Percentiles rank a stretch among this genome's conserved stretches.
Conservation (phyloP, 805 yeast genomes). For the Metschnikowia bowlesiae region DNA sequence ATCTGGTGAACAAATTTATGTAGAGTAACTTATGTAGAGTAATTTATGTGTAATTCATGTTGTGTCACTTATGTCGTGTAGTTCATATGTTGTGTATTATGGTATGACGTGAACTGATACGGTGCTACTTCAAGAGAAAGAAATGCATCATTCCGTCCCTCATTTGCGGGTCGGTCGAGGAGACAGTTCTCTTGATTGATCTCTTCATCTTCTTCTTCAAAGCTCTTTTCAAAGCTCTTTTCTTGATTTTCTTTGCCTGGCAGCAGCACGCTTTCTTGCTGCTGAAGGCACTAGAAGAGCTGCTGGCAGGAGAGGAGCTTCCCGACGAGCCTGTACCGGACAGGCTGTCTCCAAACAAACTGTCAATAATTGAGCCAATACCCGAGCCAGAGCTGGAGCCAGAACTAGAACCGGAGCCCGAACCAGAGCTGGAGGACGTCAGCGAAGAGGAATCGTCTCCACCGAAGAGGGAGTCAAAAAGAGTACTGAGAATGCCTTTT, state of each 20-base stretch:
- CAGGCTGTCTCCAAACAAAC: constrained; percentile 9
- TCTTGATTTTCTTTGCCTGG: constrained; percentile 15
- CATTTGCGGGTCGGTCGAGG: constrained; percentile 6
- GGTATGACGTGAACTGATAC: not conserved
- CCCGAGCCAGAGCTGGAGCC: constrained; percentile 6
- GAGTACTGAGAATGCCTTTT: constrained; percentile 3
- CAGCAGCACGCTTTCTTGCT: constrained; percentile 23
- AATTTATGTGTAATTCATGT: too few relatives aligned
- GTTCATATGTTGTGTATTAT: not conserved
- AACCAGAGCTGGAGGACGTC: constrained; percentile 3
- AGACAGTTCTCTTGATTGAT: constrained; percentile 20
- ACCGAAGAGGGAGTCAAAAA: constrained; percentile 3
- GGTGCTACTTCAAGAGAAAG: constrained; percentile 10
- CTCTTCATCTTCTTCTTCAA: constrained; percentile 18
- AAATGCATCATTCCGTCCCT: constrained; percentile 12
- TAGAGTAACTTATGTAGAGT: too few relatives aligned
- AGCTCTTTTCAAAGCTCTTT: constrained; percentile 23
- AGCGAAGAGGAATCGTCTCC: constrained; percentile 1
- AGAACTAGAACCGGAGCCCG: constrained; percentile 6
- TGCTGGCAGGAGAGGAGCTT: constrained; percentile 4
- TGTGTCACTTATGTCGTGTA: not conserved
- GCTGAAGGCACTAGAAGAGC: constrained; percentile 6
- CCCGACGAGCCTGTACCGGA: constrained; percentile 6
- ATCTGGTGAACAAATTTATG: too few relatives aligned
- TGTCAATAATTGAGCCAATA: constrained; percentile 7